Conservation (phyloP, 2,329 filamentous ascomycete species). For the Colletotrichum sp. region DNA sequence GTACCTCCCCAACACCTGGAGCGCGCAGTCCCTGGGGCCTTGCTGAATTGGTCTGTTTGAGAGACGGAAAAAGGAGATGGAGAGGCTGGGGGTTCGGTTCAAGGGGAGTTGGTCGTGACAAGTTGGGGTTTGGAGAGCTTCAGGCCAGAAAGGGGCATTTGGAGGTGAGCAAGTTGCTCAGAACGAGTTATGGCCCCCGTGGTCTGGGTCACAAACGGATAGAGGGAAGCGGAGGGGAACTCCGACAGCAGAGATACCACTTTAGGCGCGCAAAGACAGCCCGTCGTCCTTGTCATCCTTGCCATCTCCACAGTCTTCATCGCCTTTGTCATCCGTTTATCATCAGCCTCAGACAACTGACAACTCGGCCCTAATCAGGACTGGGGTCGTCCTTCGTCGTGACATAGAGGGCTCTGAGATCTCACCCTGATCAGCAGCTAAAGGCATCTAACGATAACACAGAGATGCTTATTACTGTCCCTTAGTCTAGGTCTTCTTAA, state of each 20-base stretch:
- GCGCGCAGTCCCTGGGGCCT: not conserved
- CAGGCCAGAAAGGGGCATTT: accelerated
- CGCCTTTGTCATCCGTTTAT: not conserved
- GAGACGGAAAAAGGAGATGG: not conserved
- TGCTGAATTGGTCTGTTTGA: not conserved
- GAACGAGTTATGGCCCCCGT: not conserved
- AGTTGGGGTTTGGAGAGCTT: not conserved
- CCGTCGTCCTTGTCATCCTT: not conserved
- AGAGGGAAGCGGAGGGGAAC: not conserved
- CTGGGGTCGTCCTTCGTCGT: not conserved
- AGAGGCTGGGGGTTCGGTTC: no score
- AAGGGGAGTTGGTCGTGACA: not conserved
- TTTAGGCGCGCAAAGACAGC: not conserved
- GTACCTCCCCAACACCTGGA: not conserved
- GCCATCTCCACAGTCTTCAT: not conserved
- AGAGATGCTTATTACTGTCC: accelerated
- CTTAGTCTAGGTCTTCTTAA: not conserved
- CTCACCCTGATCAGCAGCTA: accelerated
- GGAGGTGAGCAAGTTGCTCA: not conserved
- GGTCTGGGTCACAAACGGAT: not conserved
- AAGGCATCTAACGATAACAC: not conserved
- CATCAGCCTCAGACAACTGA: not conserved
- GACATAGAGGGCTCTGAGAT: not conserved
- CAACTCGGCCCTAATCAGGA: not conserved
- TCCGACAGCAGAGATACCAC: not conserved